Evolutionary conservation across 805 yeast species (phyloP), one percentile per base, ranked within the genome.

Genomic region (Clavispora fructus): DNA sequence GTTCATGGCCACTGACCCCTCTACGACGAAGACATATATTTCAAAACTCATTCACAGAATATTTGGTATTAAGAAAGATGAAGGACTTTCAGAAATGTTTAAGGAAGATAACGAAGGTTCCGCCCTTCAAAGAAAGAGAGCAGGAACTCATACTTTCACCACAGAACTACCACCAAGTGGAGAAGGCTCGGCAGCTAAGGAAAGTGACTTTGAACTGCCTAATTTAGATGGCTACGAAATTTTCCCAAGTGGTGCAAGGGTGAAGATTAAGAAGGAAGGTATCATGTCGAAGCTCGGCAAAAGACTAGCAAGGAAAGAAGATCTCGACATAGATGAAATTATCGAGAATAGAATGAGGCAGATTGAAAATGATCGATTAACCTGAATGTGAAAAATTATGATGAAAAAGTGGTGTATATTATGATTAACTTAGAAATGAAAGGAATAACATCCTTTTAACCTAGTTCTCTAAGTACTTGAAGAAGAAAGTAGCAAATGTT

Each of bases 241-340:
- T 40, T 70, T 87, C 47, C 95, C 95, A 1, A 83, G 91, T 60
- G 95, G 95, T 32, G 79, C 83, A 51, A 65, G 80, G 13, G 70
- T 86, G 19, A 76, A 73, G 67, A 61, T 67, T 59, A 62, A 53
- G 43, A 49, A 57, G 35, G 53, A 47, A 6, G 52, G 55, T 26
- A 32, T 53, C 28, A 55, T 63, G 44, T 53, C 61, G 11, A 67
- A 57, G 41, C 35, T 74, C 1, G 68, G 68, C 3, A 74, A 70
- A 45, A 68, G 69, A 47, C 59, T 78, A 31, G 64, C 69, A 40
- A 64, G 71, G 44, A 66, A 60, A 23, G 56, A 58, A 10, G 51
- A 33, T 6, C 46, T 55, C 6, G 75, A 70, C 9, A 77, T 70
- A 28, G 80, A 80, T 39, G 78, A 75, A 7, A 80, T 83, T 35